Evolutionary conservation across 202 grass and related monocot species (phyloP).

Genomic region (Panicum virgatum): DNA sequence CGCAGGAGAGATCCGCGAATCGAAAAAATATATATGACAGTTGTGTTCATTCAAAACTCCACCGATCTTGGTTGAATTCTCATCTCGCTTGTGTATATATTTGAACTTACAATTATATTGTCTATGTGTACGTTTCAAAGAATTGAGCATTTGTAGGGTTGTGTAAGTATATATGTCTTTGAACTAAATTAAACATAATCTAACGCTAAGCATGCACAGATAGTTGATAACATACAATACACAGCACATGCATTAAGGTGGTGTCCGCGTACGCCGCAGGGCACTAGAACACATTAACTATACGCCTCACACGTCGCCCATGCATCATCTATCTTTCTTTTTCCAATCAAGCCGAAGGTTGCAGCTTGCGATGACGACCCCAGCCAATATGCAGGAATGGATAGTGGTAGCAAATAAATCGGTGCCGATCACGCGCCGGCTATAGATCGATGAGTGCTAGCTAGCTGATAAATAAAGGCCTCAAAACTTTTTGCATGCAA

Average conservation of each 20-base stretch:
- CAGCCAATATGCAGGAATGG: neutral
- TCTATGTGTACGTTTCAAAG: neutral
- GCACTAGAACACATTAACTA: neutral
- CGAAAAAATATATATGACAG: neutral
- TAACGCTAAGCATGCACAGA: neutral
- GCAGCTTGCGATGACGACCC: neutral
- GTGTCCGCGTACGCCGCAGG: conserved; percentile 41
- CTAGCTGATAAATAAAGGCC: too few species aligned
- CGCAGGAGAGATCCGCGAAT: neutral
- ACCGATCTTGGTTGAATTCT: neutral
- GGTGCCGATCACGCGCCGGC: too few species aligned
- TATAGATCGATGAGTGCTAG: too few species aligned
- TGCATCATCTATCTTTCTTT: too few species aligned
- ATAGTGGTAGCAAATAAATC: too few species aligned
- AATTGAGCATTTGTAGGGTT: neutral
- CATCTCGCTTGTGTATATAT: neutral
- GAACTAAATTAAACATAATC: neutral
- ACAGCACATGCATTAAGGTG: neutral
- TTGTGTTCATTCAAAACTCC: neutral
- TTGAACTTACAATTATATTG: neutral
- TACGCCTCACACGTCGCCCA: neutral
- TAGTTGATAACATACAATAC: conserved; percentile 30
- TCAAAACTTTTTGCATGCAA: too few species aligned
- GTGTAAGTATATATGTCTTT: neutral
- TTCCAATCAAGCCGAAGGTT: conserved; percentile 20